Evolutionary conservation across 129 eudicot species (phyloP).

Genomic region (Tagetes erecta): DNA sequence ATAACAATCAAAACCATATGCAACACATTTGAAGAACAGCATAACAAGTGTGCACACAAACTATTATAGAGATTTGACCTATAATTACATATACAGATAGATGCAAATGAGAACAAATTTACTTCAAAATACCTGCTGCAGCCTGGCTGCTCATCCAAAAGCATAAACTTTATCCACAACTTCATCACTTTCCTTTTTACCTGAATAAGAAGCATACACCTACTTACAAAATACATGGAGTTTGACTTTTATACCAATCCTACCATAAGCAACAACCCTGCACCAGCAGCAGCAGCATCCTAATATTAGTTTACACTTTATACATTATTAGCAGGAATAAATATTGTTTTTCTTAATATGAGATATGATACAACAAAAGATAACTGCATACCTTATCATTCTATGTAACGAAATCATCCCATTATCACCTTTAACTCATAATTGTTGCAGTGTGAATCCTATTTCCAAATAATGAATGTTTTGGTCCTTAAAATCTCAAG

Average conservation of each 20-base stretch:
- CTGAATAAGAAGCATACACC: constrained; percentile 15
- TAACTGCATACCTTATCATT: constrained; percentile 25
- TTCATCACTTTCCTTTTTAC: constrained; percentile 16
- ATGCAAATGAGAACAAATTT: not conserved
- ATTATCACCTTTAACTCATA: constrained; percentile 16
- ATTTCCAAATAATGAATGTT: constrained; percentile 15
- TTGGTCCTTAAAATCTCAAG: constrained; percentile 1
- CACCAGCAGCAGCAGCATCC: not conserved
- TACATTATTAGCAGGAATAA: not conserved
- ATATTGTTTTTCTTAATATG: not conserved
- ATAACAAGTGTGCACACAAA: not conserved
- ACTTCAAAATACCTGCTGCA: constrained; percentile 14
- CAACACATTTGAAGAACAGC: not conserved
- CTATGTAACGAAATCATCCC: constrained; percentile 8
- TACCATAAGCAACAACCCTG: constrained; percentile 25
- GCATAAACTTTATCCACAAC: constrained; percentile 25
- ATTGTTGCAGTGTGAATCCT: not conserved
- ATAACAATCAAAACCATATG: not conserved
- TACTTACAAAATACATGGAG: constrained; percentile 17
- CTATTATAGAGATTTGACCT: constrained; percentile 1
- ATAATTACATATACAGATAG: constrained; percentile 27
- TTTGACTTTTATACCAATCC: constrained; percentile 25
- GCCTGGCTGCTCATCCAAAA: constrained; percentile 14
- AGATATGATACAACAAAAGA: not conserved
- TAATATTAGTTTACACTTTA: not conserved